These are phyloP conservation scores for Calonectria fujianensis DNA, from an alignment of 2,329 filamentous ascomycete species.

Conservation along the genomic window DNA sequence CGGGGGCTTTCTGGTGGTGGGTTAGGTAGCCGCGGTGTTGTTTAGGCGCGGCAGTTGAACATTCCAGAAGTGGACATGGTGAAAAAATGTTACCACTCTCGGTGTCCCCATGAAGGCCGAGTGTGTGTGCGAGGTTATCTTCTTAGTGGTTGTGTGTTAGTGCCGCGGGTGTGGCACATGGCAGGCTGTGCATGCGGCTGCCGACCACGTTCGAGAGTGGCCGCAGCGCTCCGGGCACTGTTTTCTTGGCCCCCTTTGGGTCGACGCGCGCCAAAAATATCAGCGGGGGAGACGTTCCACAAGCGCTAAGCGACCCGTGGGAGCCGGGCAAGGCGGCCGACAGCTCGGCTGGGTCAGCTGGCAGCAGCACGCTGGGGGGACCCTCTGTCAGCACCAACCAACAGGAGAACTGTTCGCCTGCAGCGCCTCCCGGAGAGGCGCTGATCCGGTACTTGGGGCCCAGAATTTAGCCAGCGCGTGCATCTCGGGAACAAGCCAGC, in stretches of 20 bases:
- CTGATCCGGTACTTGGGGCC: conserved; percentile 27
- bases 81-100: background rate
- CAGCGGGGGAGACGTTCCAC: conserved; percentile 13
- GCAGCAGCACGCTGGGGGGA: background rate
- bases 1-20: background rate
- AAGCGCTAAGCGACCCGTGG: conserved; percentile 36
- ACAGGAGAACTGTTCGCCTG: conserved; percentile 1
- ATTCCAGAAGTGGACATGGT: conserved; percentile 18
- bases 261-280: conserved; percentile 37
- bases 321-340: conserved; percentile 17
- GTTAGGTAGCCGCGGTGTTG: background rate
- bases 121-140: conserved; percentile 11
- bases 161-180: conserved; percentile 28
- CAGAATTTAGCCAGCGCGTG: background rate
- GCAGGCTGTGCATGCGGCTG: conserved; percentile 27
- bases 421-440: conserved; percentile 31
- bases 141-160: conserved; percentile 14
- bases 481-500: conserved; percentile 11
- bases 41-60: background rate
- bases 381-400: conserved; percentile 1
- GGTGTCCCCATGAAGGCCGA: background rate
- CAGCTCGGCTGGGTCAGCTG: background rate
- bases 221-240: conserved; percentile 31
- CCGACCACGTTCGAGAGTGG: conserved; percentile 16
- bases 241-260: background rate